These are phyloP conservation scores for Trichoderma gamsii DNA, from an alignment of 495 filamentous ascomycete species.

Conservation along the genomic window DNA sequence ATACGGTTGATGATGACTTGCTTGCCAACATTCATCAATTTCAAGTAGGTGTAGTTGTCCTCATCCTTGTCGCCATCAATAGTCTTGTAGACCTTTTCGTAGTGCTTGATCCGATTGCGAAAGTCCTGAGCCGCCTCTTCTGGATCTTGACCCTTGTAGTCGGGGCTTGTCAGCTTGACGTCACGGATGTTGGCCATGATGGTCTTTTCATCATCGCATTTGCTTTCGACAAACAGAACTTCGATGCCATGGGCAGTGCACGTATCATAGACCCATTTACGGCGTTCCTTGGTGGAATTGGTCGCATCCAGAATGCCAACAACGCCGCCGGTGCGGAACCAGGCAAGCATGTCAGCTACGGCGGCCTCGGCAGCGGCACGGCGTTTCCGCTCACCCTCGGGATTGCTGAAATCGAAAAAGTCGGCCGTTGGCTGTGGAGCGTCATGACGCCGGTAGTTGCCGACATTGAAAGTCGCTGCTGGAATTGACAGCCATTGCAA, in stretches of 20 bases:
- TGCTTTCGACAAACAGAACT: constrained; percentile 89
- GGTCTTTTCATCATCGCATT: constrained; percentile 88
- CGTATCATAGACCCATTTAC: constrained; percentile 81
- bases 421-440: constrained; percentile 81
- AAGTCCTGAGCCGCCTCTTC: constrained; percentile 87
- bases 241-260: constrained; percentile 70
- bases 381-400: constrained; percentile 83
- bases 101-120: constrained; percentile 87
- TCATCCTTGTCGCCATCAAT: constrained; percentile 74
- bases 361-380: constrained; percentile 83
- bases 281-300: constrained; percentile 83
- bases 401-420: constrained; percentile 87
- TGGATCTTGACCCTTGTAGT: constrained; percentile 91
- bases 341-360: constrained; percentile 82
- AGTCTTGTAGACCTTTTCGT: constrained; percentile 91
- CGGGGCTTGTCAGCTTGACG: constrained; percentile 93
- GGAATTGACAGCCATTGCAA: constrained; percentile 91
- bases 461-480: constrained; percentile 93
- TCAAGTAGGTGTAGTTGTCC: constrained; percentile 80
- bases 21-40: constrained; percentile 91
- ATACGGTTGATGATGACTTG: constrained; percentile 97
- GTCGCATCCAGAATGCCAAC: constrained; percentile 94
- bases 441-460: constrained; percentile 79
- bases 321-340: constrained; percentile 73
- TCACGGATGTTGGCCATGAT: constrained; percentile 97